A percentile compares a stretch with the other conserved stretches of the same genome.
phyloP scores from a whole-genome alignment of 768 basidiomycete species.

The Pholiota conissans region DNA sequence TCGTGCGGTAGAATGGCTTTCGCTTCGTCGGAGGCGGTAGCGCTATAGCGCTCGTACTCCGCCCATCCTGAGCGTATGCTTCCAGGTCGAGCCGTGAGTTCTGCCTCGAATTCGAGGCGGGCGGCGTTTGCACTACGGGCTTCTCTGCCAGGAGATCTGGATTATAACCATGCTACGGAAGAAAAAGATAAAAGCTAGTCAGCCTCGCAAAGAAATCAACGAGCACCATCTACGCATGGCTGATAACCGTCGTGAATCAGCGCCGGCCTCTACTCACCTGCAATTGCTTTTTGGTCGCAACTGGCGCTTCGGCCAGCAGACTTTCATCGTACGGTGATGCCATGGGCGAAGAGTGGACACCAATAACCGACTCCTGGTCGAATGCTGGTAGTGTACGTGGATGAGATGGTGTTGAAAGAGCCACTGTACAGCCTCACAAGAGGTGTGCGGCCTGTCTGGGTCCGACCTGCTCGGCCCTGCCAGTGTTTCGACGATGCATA shows the following conservation, averaged over 20 bases:
- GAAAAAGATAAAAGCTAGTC: neutral
- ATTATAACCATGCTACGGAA: conserved; percentile 25
- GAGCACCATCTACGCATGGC: neutral
- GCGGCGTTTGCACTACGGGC: conserved; percentile 9
- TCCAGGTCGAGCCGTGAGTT: conserved; percentile 16
- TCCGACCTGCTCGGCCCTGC: conserved; percentile 16
- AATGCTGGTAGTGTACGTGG: conserved; percentile 2
- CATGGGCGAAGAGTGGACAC: conserved; percentile 10
- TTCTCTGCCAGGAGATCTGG: conserved; percentile 23
- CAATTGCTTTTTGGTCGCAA: conserved; percentile 40
- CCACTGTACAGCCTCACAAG: conserved; percentile 14
- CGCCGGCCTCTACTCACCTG: conserved; percentile 31
- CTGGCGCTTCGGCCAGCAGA: conserved; percentile 39
- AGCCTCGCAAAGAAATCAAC: neutral
- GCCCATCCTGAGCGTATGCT: neutral
- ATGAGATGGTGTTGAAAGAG: neutral
- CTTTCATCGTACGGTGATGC: conserved; percentile 36
- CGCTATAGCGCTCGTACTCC: neutral
- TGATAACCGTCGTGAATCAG: conserved; percentile 5
- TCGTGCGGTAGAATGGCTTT: conserved; percentile 42
- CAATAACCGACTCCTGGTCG: conserved; percentile 15
- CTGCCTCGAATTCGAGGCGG: conserved; percentile 7
- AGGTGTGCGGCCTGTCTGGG: conserved; percentile 7
- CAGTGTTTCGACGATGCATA: neutral
- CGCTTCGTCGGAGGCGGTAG: neutral